These are phyloP conservation scores for Suillus clintonianus DNA, from an alignment of 768 basidiomycete genomes.

Conservation along the genomic window DNA sequence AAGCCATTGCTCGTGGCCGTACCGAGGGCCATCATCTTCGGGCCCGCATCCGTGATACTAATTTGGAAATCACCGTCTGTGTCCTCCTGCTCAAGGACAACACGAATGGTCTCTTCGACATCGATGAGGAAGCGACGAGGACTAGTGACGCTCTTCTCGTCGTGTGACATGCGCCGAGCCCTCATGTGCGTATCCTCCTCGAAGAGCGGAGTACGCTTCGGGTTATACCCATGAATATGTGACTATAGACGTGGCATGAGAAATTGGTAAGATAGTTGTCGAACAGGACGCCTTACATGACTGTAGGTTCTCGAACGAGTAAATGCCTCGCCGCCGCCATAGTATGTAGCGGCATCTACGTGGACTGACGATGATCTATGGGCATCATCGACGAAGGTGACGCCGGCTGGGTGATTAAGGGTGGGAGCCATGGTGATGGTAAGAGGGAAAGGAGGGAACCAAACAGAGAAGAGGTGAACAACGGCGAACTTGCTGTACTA, in stretches of 20 bases:
- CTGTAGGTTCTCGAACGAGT: conserved; percentile 88
- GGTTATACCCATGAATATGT: conserved; percentile 71
- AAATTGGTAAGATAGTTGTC: conserved; percentile 14
- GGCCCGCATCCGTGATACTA: conserved; percentile 93
- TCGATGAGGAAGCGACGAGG: conserved; percentile 94
- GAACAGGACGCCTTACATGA: conserved; percentile 51
- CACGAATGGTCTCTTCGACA: conserved; percentile 96
- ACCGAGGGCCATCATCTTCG: conserved; percentile 93
- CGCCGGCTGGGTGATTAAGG: conserved; percentile 62
- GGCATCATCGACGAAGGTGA: conserved; percentile 68
- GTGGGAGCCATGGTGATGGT: conserved; percentile 58
- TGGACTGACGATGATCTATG: conserved; percentile 43
- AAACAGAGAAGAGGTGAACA: not conserved
- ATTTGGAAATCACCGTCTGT: conserved; percentile 98
- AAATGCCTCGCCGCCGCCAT: conserved; percentile 77
- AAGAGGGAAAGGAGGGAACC: conserved; percentile 8
- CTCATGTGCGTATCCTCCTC: conserved; percentile 75
- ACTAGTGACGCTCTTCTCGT: conserved; percentile 79
- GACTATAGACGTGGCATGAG: conserved; percentile 46
- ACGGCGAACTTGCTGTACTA: not conserved
- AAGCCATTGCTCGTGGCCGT: conserved; percentile 97
- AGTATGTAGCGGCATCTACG: conserved; percentile 78
- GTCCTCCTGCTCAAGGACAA: conserved; percentile 96
- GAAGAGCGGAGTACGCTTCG: conserved; percentile 70
- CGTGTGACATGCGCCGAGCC: conserved; percentile 85